These are phyloP conservation scores for Blastobotrys americana DNA, from an alignment of 805 yeast species.

Conservation along the genomic window DNA sequence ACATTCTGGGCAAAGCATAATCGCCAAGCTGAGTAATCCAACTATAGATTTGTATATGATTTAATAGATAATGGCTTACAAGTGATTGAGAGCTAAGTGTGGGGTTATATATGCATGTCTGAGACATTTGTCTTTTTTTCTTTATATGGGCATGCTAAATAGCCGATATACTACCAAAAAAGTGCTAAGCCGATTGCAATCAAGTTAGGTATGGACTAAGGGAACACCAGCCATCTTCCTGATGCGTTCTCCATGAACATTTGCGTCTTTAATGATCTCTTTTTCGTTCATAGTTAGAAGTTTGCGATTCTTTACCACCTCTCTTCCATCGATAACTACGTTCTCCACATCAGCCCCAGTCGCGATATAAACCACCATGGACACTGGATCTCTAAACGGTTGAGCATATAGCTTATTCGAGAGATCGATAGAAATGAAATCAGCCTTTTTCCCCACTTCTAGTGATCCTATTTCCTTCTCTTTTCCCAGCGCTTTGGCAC, in stretches of 20 bases:
- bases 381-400: conserved; percentile 14
- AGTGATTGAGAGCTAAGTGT: no score
- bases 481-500: conserved; percentile 10
- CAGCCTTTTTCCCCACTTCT: conserved; percentile 12
- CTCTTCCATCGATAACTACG: conserved; percentile 14
- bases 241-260: conserved; percentile 8
- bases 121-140: no score
- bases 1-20: conserved; percentile 25
- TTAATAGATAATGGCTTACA: no score
- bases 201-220: no score
- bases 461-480: conserved; percentile 11
- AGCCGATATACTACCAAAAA: no score
- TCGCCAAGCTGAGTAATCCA: no score
- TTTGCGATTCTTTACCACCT: conserved; percentile 8
- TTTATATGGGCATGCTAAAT: no score
- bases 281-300: conserved; percentile 9
- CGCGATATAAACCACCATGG: conserved; percentile 15
- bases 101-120: no score
- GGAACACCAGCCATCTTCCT: no score
- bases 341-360: conserved; percentile 17
- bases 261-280: conserved; percentile 9
- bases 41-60: no score
- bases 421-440: conserved; percentile 9
- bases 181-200: no score
- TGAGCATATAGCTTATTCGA: conserved; percentile 10